These are phyloP conservation scores for Fusarium sp. DNA, from an alignment of 2,329 filamentous ascomycete genomes.

Conservation along the genomic window DNA sequence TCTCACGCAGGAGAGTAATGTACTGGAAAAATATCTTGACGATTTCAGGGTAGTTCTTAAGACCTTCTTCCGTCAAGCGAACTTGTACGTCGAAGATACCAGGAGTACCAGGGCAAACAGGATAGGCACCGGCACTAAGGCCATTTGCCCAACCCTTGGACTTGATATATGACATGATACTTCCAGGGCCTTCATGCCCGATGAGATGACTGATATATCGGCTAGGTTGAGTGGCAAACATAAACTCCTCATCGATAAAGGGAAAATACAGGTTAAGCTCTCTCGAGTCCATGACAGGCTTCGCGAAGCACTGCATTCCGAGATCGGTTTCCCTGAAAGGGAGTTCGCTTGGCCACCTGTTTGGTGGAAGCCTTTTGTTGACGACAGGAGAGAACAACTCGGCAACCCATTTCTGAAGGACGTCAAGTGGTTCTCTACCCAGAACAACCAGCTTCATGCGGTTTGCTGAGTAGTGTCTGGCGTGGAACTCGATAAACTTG, in stretches of 20 bases:
- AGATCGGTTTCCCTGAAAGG: conserved; percentile 61
- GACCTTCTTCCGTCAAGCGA: conserved; percentile 81
- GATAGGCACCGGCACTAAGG: conserved; percentile 78
- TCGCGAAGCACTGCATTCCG: conserved; percentile 80
- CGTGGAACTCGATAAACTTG: conserved; percentile 93
- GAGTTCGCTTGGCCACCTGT: conserved; percentile 62
- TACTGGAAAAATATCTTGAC: conserved; percentile 91
- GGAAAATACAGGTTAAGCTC: conserved; percentile 84
- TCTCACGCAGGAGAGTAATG: conserved; percentile 83
- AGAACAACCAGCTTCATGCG: conserved; percentile 90
- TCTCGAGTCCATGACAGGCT: conserved; percentile 89
- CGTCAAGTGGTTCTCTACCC: conserved; percentile 82
- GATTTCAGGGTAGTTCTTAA: conserved; percentile 84
- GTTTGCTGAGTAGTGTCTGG: conserved; percentile 90
- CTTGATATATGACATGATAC: conserved; percentile 90
- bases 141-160: conserved; percentile 89
- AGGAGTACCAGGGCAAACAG: conserved; percentile 79
- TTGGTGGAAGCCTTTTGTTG: conserved; percentile 79
- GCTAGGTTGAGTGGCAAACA: conserved; percentile 83
- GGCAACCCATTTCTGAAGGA: conserved; percentile 83
- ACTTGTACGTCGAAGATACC: conserved; percentile 83
- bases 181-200: conserved; percentile 91
- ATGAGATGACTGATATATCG: conserved; percentile 89
- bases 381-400: conserved; percentile 84
- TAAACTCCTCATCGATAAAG: conserved; percentile 82